These are phyloP conservation scores for Epichloe scottii DNA, from an alignment of 2,329 filamentous ascomycete genomes.

Conservation along the genomic window DNA sequence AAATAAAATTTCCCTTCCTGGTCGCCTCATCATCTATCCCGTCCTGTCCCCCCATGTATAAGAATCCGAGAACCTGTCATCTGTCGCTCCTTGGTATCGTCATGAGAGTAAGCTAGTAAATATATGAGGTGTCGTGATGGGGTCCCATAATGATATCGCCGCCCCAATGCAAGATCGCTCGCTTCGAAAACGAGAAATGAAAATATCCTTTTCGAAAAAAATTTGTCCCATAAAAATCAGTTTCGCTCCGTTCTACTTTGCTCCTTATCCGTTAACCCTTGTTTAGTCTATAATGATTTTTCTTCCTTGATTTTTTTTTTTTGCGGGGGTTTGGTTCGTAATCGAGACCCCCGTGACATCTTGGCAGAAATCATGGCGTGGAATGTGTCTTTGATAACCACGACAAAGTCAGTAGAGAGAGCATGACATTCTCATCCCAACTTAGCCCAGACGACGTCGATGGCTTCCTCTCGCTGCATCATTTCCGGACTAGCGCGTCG, in stretches of 20 bases:
- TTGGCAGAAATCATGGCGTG: not conserved
- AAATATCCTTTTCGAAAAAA: not conserved
- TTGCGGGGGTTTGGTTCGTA: not conserved
- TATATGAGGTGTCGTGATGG: not conserved
- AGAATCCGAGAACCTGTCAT: not conserved
- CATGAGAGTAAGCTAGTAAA: not conserved
- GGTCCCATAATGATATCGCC: not conserved
- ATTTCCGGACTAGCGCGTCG: slow-evolving; percentile 38
- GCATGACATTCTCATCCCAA: not conserved
- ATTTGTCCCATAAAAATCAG: not conserved
- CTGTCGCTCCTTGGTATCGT: slow-evolving; percentile 3
- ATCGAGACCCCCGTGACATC: not conserved
- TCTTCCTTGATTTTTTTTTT: not conserved
- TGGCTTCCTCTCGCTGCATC: slow-evolving; percentile 32
- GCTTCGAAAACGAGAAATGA: not conserved
- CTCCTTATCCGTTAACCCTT: not conserved
- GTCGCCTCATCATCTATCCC: not conserved
- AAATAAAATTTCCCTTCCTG: not conserved
- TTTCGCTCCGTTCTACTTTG: not conserved
- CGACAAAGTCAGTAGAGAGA: not conserved
- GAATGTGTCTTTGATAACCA: not conserved
- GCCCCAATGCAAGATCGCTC: slow-evolving; percentile 6
- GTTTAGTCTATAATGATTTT: not conserved
- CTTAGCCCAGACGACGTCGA: slow-evolving; percentile 21
- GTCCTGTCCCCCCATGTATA: not conserved